A percentile compares a stretch with the other conserved stretches of the same genome.
These are phyloP conservation scores for Sporisorium exsertum DNA, from an alignment of 1,284 basidiomycete species.

Conservation along the genomic window DNA sequence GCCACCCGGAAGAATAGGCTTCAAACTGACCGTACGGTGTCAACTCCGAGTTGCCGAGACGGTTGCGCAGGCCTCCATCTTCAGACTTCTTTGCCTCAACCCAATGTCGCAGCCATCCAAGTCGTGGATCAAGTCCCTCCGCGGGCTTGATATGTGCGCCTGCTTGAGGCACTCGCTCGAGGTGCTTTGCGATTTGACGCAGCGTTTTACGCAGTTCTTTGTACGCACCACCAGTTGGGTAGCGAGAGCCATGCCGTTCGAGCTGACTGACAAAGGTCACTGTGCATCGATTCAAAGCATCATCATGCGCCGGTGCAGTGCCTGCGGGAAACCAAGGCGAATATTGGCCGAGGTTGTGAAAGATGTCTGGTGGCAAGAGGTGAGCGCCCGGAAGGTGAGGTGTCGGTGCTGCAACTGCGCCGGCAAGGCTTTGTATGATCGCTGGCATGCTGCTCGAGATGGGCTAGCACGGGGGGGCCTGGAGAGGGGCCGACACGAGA, in stretches of 20 bases:
- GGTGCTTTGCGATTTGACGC: conserved; percentile 42
- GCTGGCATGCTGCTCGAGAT: conserved; percentile 22
- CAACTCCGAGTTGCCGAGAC: conserved; percentile 46
- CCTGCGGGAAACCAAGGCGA: conserved; percentile 45
- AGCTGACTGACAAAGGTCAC: conserved; percentile 50
- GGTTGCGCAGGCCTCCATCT: conserved; percentile 43
- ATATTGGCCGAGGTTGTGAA: conserved; percentile 50
- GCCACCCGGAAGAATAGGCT: conserved; percentile 39
- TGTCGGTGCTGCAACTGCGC: background rate
- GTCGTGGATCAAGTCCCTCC: conserved; percentile 28
- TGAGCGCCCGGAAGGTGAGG: conserved; percentile 15
- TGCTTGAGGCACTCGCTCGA: conserved; percentile 27
- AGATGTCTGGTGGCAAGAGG: conserved; percentile 33
- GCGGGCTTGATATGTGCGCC: background rate
- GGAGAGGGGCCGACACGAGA: background rate
- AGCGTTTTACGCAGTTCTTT: conserved; percentile 41
- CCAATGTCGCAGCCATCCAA: conserved; percentile 43
- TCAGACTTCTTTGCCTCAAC: conserved; percentile 25
- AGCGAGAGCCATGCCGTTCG: conserved; percentile 48
- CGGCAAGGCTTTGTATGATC: conserved; percentile 9
- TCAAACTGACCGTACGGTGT: conserved; percentile 49
- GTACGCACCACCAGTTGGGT: conserved; percentile 43
- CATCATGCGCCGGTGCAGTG: background rate
- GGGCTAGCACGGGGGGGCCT: background rate
- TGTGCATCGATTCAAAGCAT: conserved; percentile 9